Evolutionary conservation across 2,329 filamentous ascomycete genomes (phyloP).

Genomic region (Colletotrichum tropicicola): DNA sequence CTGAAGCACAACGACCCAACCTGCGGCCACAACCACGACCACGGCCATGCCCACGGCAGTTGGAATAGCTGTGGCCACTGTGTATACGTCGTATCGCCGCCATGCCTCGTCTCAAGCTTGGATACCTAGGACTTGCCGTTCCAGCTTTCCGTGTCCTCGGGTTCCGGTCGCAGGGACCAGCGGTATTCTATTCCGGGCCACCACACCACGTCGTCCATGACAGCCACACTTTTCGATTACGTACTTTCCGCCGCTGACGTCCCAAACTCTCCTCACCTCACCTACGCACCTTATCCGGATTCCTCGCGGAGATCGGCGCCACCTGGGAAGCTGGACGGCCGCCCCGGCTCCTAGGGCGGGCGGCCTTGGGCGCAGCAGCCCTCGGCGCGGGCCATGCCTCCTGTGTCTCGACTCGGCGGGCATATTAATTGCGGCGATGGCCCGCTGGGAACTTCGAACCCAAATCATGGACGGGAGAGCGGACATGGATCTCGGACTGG

Average conservation of each 20-base stretch:
- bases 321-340: not conserved
- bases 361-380: no score
- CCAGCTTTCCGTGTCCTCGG: conserved; percentile 10
- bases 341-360: no score
- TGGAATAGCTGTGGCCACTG: not conserved
- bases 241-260: not conserved
- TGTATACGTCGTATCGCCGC: no score
- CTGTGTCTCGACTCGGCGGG: no score
- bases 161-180: conserved; percentile 15
- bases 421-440: not conserved
- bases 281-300: not conserved
- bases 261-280: not conserved
- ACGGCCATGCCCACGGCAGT: not conserved
- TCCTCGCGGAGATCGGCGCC: not conserved
- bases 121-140: not conserved
- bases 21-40: not conserved
- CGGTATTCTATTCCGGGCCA: not conserved
- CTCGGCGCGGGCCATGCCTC: no score
- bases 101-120: no score
- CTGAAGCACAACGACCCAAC: not conserved
- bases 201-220: conserved; percentile 4
- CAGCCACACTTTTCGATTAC: conserved; percentile 22
- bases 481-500: not conserved
- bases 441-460: not conserved
- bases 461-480: not conserved